These are phyloP conservation scores for Rubia peregrina DNA, from an alignment of 305 asterid species.

Conservation along the genomic window DNA sequence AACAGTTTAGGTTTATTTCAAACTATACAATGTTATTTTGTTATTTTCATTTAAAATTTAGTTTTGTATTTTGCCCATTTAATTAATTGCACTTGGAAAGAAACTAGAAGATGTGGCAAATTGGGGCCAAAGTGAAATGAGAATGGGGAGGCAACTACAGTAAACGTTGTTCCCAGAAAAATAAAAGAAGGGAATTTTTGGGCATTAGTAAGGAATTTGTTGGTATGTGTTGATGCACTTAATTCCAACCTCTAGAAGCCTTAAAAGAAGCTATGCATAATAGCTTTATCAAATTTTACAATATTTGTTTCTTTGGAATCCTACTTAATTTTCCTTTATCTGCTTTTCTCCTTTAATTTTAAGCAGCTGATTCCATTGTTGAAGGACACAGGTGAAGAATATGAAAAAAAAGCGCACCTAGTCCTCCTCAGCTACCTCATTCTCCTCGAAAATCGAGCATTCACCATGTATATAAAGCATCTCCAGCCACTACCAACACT, in stretches of 20 bases:
- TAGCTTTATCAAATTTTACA: conserved; percentile 65
- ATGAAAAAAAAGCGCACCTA: conserved; percentile 28
- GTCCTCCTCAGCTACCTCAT: conserved; percentile 24
- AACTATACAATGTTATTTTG: too few species aligned
- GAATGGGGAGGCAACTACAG: background rate
- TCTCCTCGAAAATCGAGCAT: conserved; percentile 44
- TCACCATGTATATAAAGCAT: conserved; percentile 40
- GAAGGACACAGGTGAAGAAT: conserved; percentile 33
- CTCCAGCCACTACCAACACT: conserved; percentile 32
- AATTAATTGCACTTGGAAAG: background rate
- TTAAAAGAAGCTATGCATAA: conserved; percentile 44
- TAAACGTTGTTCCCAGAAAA: background rate
- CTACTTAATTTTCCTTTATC: conserved; percentile 23
- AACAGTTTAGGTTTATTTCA: too few species aligned
- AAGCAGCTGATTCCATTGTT: conserved; percentile 38
- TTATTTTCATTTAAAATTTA: too few species aligned
- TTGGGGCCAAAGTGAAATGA: background rate
- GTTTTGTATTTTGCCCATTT: too few species aligned
- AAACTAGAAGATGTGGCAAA: background rate
- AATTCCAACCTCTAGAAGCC: conserved; percentile 34
- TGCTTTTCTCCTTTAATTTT: conserved; percentile 18
- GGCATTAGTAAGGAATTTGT: conserved; percentile 33
- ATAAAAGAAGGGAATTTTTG: conserved; percentile 23
- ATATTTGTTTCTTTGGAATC: conserved; percentile 35
- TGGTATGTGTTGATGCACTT: conserved; percentile 37